Percentiles rank a stretch among this genome's conserved stretches.
Conservation (phyloP, 1,284 basidiomycete species). For the Trametes hirsuta region DNA sequence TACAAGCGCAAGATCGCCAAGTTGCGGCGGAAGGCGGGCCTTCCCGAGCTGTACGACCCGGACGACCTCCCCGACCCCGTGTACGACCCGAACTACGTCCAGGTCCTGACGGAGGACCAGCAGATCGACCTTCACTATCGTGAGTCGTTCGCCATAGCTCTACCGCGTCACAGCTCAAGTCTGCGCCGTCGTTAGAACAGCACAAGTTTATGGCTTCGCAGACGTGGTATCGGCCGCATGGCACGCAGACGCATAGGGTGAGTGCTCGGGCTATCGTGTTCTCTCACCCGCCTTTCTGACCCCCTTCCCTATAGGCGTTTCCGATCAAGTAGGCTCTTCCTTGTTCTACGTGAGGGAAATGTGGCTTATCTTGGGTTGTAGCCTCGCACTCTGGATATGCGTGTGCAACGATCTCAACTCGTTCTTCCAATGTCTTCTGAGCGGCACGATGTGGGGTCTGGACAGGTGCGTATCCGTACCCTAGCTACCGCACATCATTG, state of each 20-base stretch:
- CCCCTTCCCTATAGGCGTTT: conserved; percentile 59
- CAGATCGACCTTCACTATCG: conserved; percentile 71
- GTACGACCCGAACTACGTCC: conserved; percentile 75
- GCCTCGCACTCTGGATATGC: conserved; percentile 65
- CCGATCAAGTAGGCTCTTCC: conserved; percentile 61
- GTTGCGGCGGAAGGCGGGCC: conserved; percentile 59
- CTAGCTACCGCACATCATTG: background rate
- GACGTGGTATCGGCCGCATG: conserved; percentile 89
- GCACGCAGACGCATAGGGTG: conserved; percentile 82
- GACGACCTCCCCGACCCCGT: conserved; percentile 81
- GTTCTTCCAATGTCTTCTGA: conserved; percentile 79
- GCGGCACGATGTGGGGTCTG: conserved; percentile 84
- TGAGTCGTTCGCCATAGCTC: conserved; percentile 36
- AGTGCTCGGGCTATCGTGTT: conserved; percentile 22
- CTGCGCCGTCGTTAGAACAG: conserved; percentile 51
- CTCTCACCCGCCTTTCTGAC: background rate
- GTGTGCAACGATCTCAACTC: conserved; percentile 81
- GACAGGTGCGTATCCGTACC: conserved; percentile 47
- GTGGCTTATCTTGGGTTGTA: conserved; percentile 33
- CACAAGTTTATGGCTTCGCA: conserved; percentile 68
- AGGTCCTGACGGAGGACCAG: conserved; percentile 74
- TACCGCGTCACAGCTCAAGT: background rate
- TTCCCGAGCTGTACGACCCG: conserved; percentile 70
- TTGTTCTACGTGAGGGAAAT: background rate
- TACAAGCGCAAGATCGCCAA: conserved; percentile 63